Percentiles rank a stretch among this genome's conserved stretches.
phyloP scores from a whole-genome alignment of 2,329 filamentous ascomycete species.

The Teratosphaeria epicoccoides region DNA sequence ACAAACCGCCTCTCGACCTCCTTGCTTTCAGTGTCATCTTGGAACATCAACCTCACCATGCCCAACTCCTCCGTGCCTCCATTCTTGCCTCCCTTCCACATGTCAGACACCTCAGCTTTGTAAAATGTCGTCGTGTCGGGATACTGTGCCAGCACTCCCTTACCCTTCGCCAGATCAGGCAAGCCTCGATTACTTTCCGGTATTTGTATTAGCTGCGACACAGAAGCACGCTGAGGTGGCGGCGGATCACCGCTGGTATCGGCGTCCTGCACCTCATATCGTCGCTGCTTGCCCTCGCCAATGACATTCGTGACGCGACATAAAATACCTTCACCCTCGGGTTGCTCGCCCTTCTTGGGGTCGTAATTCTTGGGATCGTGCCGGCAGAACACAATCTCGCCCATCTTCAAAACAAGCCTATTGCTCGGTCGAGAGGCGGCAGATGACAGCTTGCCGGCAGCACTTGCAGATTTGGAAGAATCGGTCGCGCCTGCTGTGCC shows the following conservation, averaged over 20 bases:
- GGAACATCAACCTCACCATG: conserved; percentile 36
- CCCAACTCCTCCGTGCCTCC: conserved; percentile 19
- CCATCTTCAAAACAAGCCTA: conserved; percentile 26
- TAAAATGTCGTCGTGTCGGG: conserved; percentile 45
- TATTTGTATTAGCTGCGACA: conserved; percentile 39
- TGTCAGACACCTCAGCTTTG: conserved; percentile 38
- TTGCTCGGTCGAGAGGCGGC: conserved; percentile 14
- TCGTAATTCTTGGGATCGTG: conserved; percentile 26
- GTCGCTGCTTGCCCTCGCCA: conserved; percentile 42
- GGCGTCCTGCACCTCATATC: conserved; percentile 43
- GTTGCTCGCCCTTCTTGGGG: conserved; percentile 21
- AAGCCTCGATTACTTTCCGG: conserved; percentile 31
- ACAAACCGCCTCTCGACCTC: conserved; percentile 43
- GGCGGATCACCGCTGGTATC: conserved; percentile 27
- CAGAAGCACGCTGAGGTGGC: conserved; percentile 30
- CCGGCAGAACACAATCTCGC: conserved; percentile 42
- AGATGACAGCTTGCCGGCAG: conserved; percentile 19
- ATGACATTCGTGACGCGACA: conserved; percentile 42
- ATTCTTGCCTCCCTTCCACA: conserved; percentile 30
- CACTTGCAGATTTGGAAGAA: conserved; percentile 1
- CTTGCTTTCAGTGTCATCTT: conserved; percentile 39
- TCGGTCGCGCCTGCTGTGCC: conserved; percentile 1
- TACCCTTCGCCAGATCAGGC: conserved; percentile 31
- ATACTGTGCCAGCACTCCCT: conserved; percentile 40
- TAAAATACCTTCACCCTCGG: conserved; percentile 42